These are phyloP conservation scores for Cucurbitaria berberidis DNA, from an alignment of 2,329 filamentous ascomycete genomes.

Conservation along the genomic window DNA sequence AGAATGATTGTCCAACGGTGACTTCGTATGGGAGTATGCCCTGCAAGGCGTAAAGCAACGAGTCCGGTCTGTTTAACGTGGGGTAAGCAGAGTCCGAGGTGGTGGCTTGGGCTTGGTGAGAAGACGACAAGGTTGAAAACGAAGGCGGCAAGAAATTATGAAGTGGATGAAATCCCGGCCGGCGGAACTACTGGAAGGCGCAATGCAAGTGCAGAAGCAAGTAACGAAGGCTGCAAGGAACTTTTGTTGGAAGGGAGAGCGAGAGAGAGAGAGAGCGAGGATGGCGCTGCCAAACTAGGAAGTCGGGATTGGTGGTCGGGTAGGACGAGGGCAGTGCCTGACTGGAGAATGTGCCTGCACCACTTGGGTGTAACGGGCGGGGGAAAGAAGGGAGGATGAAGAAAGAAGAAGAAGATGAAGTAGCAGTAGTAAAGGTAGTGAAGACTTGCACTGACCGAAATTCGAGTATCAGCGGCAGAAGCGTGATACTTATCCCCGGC, in stretches of 20 bases:
- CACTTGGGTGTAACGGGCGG: slow-evolving; percentile 35
- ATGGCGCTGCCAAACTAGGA: slow-evolving; percentile 41
- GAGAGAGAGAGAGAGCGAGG: slow-evolving; percentile 26
- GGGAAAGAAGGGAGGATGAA: slow-evolving; percentile 30
- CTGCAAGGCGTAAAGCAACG: slow-evolving; percentile 35
- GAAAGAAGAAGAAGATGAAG: too few relatives aligned
- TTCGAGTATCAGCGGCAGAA: slow-evolving; percentile 32
- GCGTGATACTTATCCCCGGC: slow-evolving; percentile 40
- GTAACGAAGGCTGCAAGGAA: slow-evolving; percentile 20
- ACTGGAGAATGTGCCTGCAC: slow-evolving; percentile 37
- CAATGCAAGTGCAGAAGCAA: slow-evolving; percentile 33
- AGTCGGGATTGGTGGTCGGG: slow-evolving; percentile 23
- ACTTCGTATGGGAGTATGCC: slow-evolving; percentile 33
- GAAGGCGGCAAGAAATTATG: slow-evolving; percentile 34
- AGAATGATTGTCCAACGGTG: slow-evolving; percentile 16
- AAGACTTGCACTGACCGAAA: slow-evolving; percentile 41
- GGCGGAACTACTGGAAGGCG: slow-evolving; percentile 10
- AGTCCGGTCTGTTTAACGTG: slow-evolving; percentile 34
- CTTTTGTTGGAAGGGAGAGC: slow-evolving; percentile 12
- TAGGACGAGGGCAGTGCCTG: slow-evolving; percentile 34
- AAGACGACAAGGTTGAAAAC: slow-evolving; percentile 37
- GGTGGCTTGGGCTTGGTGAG: slow-evolving; percentile 35
- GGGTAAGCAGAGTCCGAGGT: slow-evolving; percentile 45
- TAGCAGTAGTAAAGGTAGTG: too few relatives aligned
- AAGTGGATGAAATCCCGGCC: slow-evolving; percentile 36